phyloP scores from a whole-genome alignment of 2,329 filamentous ascomycete species.

The Erysiphe pulchra region DNA sequence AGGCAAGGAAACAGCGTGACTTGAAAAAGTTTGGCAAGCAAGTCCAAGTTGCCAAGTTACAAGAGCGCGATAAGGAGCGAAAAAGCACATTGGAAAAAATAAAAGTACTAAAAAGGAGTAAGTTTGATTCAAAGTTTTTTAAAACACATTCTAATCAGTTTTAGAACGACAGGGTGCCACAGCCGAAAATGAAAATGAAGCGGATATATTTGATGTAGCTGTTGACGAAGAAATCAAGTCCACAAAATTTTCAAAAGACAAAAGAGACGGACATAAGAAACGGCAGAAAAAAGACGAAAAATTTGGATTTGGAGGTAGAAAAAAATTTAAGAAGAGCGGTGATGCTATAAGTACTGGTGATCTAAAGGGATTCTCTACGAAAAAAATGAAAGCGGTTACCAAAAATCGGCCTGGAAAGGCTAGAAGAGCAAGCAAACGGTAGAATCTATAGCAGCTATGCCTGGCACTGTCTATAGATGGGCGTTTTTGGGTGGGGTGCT shows the following conservation, averaged over 20 bases:
- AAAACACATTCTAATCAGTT: slow-evolving; percentile 6
- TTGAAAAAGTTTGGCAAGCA: slow-evolving; percentile 99
- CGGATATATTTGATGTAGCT: slow-evolving; percentile 75
- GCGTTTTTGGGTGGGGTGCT: no score
- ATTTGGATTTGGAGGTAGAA: slow-evolving; percentile 91
- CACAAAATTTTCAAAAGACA: slow-evolving; percentile 17
- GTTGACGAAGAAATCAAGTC: slow-evolving; percentile 29
- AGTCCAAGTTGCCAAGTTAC: slow-evolving; percentile 84
- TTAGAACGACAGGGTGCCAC: slow-evolving; percentile 60
- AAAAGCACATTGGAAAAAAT: slow-evolving; percentile 88
- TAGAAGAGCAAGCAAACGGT: slow-evolving; percentile 13
- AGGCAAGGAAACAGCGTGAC: slow-evolving; percentile 77
- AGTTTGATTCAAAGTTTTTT: slow-evolving; percentile 15
- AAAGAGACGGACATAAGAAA: slow-evolving; percentile 34
- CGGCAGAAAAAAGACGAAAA: slow-evolving; percentile 85
- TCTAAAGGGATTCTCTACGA: slow-evolving; percentile 51
- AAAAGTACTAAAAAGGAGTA: slow-evolving; percentile 83
- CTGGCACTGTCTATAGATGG: no score
- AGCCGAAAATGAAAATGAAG: slow-evolving; percentile 36
- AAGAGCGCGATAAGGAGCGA: slow-evolving; percentile 84
- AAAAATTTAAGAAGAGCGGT: slow-evolving; percentile 70
- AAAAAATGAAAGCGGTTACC: slow-evolving; percentile 53
- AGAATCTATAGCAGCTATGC: neutral
- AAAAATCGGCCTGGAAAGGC: slow-evolving; percentile 23
- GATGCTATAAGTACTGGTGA: slow-evolving; percentile 67